Conservation (phyloP, 306 rosid species). For the Ammopiptanthus mongolicus region DNA sequence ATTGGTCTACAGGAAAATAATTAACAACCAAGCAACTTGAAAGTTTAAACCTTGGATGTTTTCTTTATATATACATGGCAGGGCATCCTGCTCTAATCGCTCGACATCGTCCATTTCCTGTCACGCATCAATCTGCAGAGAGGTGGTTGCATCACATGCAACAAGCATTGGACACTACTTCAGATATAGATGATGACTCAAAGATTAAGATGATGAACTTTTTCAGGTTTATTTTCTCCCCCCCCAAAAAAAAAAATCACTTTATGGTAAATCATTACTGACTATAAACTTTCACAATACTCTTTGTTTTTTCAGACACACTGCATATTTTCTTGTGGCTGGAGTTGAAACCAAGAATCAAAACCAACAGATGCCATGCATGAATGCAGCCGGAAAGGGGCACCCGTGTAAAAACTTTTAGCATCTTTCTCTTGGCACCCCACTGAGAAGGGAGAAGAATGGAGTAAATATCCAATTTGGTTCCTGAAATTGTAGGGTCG, state of each 20-base stretch:
- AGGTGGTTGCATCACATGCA: slow-evolving; percentile 90
- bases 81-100: slow-evolving; percentile 93
- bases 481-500: too few relatives aligned
- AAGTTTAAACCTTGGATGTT: not conserved
- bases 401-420: slow-evolving; percentile 26
- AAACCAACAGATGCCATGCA: slow-evolving; percentile 40
- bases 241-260: not conserved
- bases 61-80: slow-evolving; percentile 27
- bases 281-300: not conserved
- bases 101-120: slow-evolving; percentile 75
- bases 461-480: too few relatives aligned
- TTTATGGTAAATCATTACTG: not conserved
- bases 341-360: slow-evolving; percentile 66
- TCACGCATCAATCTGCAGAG: slow-evolving; percentile 68
- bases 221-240: slow-evolving; percentile 46
- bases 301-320: slow-evolving; percentile 49
- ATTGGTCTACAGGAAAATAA: not conserved
- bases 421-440: not conserved
- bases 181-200: slow-evolving; percentile 65
- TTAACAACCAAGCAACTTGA: not conserved
- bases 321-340: slow-evolving; percentile 86
- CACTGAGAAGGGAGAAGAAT: not conserved
- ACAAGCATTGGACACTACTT: slow-evolving; percentile 57
- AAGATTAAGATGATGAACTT: slow-evolving; percentile 63
- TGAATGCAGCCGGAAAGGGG: slow-evolving; percentile 38